Evolutionary conservation across 495 filamentous ascomycete genomes (phyloP).

Genomic region (Hypomontagnella monticulosa): DNA sequence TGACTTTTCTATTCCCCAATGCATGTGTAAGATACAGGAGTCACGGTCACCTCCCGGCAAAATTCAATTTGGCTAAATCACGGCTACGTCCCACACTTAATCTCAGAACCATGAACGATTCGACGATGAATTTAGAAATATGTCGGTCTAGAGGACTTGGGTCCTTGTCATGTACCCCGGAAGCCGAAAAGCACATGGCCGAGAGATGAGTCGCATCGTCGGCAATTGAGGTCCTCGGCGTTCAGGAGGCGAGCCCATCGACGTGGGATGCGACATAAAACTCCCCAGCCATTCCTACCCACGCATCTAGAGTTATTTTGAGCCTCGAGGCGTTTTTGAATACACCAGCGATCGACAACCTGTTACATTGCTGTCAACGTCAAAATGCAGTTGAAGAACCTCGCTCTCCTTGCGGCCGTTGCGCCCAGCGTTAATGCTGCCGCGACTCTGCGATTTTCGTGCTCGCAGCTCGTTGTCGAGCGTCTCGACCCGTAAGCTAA

Average conservation of each 20-base stretch:
- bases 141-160: conserved; percentile 30
- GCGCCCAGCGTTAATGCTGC: conserved; percentile 46
- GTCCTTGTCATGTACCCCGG: conserved; percentile 23
- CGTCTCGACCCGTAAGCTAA: conserved; percentile 53
- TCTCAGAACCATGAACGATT: conserved; percentile 34
- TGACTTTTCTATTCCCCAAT: conserved; percentile 10
- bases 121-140: conserved; percentile 33
- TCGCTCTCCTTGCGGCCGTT: conserved; percentile 42
- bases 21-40: conserved; percentile 5
- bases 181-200: conserved; percentile 35
- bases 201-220: conserved; percentile 30
- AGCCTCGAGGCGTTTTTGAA: conserved; percentile 14
- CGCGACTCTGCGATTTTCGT: conserved; percentile 55
- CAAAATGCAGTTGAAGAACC: conserved; percentile 42
- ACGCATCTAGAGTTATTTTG: conserved; percentile 2
- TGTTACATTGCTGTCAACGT: conserved; percentile 12
- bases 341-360: conserved; percentile 13
- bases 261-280: conserved; percentile 39
- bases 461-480: conserved; percentile 56
- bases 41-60: conserved; percentile 27
- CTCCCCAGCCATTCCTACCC: conserved; percentile 7
- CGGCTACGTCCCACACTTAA: conserved; percentile 37
- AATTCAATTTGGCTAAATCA: conserved; percentile 43
- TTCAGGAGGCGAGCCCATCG: conserved; percentile 25
- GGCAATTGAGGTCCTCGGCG: conserved; percentile 40